Base-by-base conservation (phyloP, 2,329 filamentous ascomycete species). In the Thielaviopsis populi region DNA sequence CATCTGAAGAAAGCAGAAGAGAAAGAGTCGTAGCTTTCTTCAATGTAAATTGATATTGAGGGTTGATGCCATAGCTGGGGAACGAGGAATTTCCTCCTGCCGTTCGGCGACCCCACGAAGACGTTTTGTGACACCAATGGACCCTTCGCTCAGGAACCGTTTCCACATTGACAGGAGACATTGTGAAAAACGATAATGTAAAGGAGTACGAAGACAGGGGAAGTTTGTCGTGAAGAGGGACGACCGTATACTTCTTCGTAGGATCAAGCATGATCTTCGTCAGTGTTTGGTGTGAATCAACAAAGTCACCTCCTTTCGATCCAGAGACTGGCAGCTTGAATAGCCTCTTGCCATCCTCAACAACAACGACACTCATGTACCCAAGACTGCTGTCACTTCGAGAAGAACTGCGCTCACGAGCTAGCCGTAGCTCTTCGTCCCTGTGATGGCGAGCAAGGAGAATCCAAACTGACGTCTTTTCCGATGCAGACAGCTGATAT, bases 211-310 rank as follows among this genome's bases (percentile, higher is more conserved):
- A 80, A 1, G 83, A 79, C 2, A 87, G 76, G 1, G 88, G 86
- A 3, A 97, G 79, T 43, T 87, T 85, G 69, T 95, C 86, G 69
- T 95, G 87, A 17, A 90, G 86, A 33, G 91, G 78, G 7, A 91
- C 88, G 4, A 88, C 76, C 0, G 79, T 82, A 68, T 81, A 81
- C 3, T 71, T 69, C 56, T 73, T 76, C n/a, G 71, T 72, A 3
- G 76, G 74, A 40, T 68, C 68, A 4, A 72, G 68, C 11, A 72
- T 68, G 2, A 95, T 80, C 65, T 87, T 85, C 54, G 95, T 83
- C 7, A 99, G 82, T 0, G 89, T 95, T 72, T 97, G 95, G 1
- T 91, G 91, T 1, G 91, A 95, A 73, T 96, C 92, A 41, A 97
- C 90, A 67, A 89, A 96, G n/a, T 89, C 88, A 0, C 87, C 88